Conservation (phyloP, 148 eudicot genomes). For the Chenopodium berlandieri region DNA sequence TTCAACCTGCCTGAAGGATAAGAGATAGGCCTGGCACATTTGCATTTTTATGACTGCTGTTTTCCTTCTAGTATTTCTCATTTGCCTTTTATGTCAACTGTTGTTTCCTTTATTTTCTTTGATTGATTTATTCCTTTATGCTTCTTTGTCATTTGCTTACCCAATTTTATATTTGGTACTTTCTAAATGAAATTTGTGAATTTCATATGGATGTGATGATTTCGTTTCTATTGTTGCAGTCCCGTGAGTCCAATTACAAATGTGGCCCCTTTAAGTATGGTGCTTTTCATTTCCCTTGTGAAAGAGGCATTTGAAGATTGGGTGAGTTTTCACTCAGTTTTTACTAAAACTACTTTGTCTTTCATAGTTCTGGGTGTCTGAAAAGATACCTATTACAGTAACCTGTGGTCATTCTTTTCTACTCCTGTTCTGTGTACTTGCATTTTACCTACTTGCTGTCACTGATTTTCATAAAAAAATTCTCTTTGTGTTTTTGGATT, state of each 20-base stretch:
- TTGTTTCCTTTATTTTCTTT: not conserved
- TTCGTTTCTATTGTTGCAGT: constrained; percentile 56
- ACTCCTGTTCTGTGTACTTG: not conserved
- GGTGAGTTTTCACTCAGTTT: constrained; percentile 51
- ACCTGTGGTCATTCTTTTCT: not conserved
- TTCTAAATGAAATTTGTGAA: not conserved
- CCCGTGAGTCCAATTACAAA: constrained; percentile 96
- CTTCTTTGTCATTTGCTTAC: not conserved
- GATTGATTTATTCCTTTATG: not conserved
- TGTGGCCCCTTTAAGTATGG: constrained; percentile 82
- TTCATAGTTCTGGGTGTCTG: not conserved
- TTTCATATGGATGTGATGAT: constrained; percentile 1
- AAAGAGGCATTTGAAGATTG: constrained; percentile 99
- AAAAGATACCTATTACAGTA: not conserved
- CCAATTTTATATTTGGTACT: not conserved
- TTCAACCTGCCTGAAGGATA: not conserved
- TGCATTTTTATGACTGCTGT: not conserved
- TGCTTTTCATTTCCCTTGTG: constrained; percentile 87
- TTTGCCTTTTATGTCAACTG: not conserved
- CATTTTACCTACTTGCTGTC: constrained; percentile 15
- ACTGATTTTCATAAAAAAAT: not conserved
- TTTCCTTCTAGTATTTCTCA: not conserved
- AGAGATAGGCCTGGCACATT: not conserved
- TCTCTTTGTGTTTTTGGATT: constrained; percentile 15
- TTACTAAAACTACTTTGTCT: constrained; percentile 1